A percentile compares a stretch with the other conserved stretches of the same genome.
These are phyloP conservation scores for Solanum sparsipilum DNA, from an alignment of 257 asterid genomes.

Conservation along the genomic window DNA sequence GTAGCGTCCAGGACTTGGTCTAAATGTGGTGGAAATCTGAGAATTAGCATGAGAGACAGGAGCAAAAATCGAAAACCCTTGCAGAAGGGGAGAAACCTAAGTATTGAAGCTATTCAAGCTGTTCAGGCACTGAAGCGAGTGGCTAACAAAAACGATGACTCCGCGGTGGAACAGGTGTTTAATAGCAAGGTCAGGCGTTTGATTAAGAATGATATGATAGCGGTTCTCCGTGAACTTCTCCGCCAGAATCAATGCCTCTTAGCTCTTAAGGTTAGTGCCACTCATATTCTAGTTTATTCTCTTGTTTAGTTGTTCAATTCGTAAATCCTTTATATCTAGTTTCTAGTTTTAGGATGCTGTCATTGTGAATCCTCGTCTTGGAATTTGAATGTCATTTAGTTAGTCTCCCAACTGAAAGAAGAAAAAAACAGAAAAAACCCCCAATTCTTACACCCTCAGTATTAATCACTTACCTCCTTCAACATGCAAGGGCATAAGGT, in stretches of 20 bases:
- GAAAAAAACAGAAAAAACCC: neutral
- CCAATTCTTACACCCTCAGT: neutral
- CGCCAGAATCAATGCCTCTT: constrained; percentile 56
- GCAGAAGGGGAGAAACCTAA: constrained; percentile 56
- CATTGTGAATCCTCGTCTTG: neutral
- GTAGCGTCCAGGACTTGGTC: neutral
- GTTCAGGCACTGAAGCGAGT: constrained; percentile 57
- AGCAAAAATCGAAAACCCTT: constrained; percentile 68
- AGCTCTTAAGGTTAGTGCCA: constrained; percentile 46
- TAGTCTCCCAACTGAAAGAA: neutral
- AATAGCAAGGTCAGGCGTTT: constrained; percentile 42
- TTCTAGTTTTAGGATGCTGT: neutral
- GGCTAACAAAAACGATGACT: constrained; percentile 14
- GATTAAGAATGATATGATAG: constrained; percentile 56
- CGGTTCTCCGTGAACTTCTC: constrained; percentile 72
- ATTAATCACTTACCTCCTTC: neutral
- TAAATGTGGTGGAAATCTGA: neutral
- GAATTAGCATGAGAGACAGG: constrained; percentile 49
- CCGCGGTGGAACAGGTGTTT: constrained; percentile 24
- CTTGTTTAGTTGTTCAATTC: neutral
- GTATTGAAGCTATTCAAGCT: constrained; percentile 63
- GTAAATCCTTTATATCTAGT: neutral
- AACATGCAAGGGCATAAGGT: neutral
- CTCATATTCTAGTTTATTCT: neutral
- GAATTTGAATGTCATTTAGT: neutral